Percentiles rank a stretch among this genome's conserved stretches.
These are phyloP conservation scores for Tripidium arundinaceum DNA, from an alignment of 202 grass and related monocot genomes.

Conservation along the genomic window DNA sequence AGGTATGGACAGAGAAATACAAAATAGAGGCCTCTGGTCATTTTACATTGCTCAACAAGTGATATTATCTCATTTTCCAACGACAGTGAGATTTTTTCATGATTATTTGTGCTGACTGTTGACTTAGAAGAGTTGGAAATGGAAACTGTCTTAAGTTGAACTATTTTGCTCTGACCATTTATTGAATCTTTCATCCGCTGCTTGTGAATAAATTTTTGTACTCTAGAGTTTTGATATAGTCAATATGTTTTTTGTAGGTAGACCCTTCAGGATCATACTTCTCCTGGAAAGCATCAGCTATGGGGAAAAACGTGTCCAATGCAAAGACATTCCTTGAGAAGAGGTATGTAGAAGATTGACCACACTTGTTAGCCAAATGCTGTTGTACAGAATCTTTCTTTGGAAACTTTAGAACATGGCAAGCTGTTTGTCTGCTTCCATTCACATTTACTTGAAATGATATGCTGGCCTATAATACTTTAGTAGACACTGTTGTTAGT, in stretches of 20 bases:
- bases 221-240: not conserved
- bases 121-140: not conserved
- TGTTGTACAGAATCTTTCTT: not conserved
- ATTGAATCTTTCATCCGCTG: slow-evolving; percentile 2
- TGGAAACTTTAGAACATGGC: not conserved
- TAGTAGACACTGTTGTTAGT: not conserved
- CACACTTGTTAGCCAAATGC: not conserved
- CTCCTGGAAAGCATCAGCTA: slow-evolving; percentile 97
- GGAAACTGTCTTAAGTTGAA: not conserved
- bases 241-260: slow-evolving; percentile 44
- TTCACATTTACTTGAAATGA: not conserved
- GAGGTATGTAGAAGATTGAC: slow-evolving; percentile 40
- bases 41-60: not conserved
- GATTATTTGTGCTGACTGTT: not conserved
- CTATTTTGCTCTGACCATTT: not conserved
- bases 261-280: slow-evolving; percentile 97
- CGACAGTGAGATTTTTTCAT: not conserved
- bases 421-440: not conserved
- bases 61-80: not conserved
- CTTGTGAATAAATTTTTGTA: not conserved
- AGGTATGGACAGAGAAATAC: slow-evolving; percentile 47
- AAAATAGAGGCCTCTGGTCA: not conserved
- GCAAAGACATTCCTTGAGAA: slow-evolving; percentile 98
- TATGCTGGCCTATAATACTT: not conserved
- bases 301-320: slow-evolving; percentile 97